Conservation (phyloP, 2,329 filamentous ascomycete species). For the Lasiodiplodia hormozganensis region DNA sequence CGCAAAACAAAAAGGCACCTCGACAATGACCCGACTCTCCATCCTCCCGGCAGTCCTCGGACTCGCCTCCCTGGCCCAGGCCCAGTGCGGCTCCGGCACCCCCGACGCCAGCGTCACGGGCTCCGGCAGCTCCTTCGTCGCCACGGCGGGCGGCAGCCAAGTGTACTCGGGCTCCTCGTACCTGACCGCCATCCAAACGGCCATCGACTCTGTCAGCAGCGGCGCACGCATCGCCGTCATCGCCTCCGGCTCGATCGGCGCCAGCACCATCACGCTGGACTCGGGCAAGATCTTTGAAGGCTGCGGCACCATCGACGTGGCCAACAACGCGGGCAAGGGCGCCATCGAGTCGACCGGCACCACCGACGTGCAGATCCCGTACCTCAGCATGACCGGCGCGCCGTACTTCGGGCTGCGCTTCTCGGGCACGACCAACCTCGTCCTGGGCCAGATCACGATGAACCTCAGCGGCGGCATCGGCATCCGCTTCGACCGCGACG, state of each 20-base stretch:
- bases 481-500: slow-evolving; percentile 65
- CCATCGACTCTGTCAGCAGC: slow-evolving; percentile 58
- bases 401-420: slow-evolving; percentile 66
- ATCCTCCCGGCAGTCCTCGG: slow-evolving; percentile 52
- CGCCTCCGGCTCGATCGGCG: slow-evolving; percentile 62
- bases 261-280: slow-evolving; percentile 58
- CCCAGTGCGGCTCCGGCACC: slow-evolving; percentile 58
- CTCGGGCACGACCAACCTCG: slow-evolving; percentile 58
- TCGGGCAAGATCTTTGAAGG: slow-evolving; percentile 66
- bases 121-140: slow-evolving; percentile 50
- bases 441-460: slow-evolving; percentile 61
- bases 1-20: slow-evolving; percentile 2
- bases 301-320: slow-evolving; percentile 63
- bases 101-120: slow-evolving; percentile 58
- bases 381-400: slow-evolving; percentile 63
- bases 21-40: slow-evolving; percentile 46
- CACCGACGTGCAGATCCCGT: slow-evolving; percentile 60
- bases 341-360: slow-evolving; percentile 62
- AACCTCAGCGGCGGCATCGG: slow-evolving; percentile 62
- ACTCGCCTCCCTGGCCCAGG: slow-evolving; percentile 46
- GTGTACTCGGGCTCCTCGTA: slow-evolving; percentile 64
- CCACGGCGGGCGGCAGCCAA: slow-evolving; percentile 52
- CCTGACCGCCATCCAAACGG: slow-evolving; percentile 61
- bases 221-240: slow-evolving; percentile 63
- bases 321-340: slow-evolving; percentile 53